These are phyloP conservation scores for Microthyrium microscopicum DNA, from an alignment of 2,329 filamentous ascomycete genomes.

Conservation along the genomic window DNA sequence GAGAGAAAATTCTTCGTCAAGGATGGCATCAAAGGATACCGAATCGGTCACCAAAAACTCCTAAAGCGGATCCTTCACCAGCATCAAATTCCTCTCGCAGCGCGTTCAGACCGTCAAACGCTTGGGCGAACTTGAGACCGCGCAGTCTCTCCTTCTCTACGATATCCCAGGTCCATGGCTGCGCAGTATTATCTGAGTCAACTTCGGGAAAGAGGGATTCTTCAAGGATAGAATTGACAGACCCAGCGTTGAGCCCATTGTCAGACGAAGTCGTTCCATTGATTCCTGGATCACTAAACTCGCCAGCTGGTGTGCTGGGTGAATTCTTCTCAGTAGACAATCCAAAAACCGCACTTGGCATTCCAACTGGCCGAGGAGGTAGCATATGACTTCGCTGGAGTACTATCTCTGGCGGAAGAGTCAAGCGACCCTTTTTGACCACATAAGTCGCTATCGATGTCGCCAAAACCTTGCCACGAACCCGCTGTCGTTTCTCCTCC, in stretches of 20 bases:
- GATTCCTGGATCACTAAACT: neutral
- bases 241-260: conserved; percentile 12
- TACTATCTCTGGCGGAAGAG: conserved; percentile 64
- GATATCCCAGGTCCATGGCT: conserved; percentile 42
- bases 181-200: conserved; percentile 13
- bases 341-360: conserved; percentile 25
- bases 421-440: conserved; percentile 46
- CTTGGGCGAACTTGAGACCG: conserved; percentile 37
- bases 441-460: conserved; percentile 34
- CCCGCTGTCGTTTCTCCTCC: conserved; percentile 16
- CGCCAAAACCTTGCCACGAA: conserved; percentile 29
- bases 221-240: conserved; percentile 9
- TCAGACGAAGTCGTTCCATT: conserved; percentile 4
- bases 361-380: conserved; percentile 45
- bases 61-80: conserved; percentile 25
- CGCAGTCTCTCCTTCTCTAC: conserved; percentile 41
- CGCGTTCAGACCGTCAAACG: conserved; percentile 37
- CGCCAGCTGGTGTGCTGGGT: neutral
- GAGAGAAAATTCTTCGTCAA: no score
- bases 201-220: conserved; percentile 12
- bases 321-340: conserved; percentile 1
- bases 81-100: conserved; percentile 34
- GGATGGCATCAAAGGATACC: no score
- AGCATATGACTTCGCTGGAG: conserved; percentile 57
- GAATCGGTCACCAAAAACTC: no score